Base-by-base conservation (phyloP, 2,329 filamentous ascomycete genomes). In the Ophiocordyceps robertsii region DNA sequence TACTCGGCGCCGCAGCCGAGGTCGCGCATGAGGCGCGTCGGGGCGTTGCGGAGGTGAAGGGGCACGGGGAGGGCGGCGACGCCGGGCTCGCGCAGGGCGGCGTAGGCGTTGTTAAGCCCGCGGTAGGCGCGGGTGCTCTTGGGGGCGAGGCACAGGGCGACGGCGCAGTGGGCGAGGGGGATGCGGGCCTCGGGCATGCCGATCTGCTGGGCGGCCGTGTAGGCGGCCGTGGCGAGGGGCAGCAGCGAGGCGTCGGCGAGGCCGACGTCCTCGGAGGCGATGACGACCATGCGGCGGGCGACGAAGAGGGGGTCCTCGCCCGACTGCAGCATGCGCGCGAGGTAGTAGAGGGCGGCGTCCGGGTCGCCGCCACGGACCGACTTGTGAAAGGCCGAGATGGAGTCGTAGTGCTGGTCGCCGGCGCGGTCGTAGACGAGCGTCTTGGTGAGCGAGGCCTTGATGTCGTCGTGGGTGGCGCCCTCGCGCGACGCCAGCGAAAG, bases 351-450 rank as follows among this genome's bases (percentile, higher is more conserved):
- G 0, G 90, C 75, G 0, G 90, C 92, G 59, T 96, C 84, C 0
- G 90, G 63, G 55, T 95, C 82, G 43, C 79, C 83, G 35, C 92
- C 92, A 38, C 92, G 83, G 10, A 96, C 81, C 3, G 88, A 88
- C 56, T 98, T 98, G 72, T 96, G 92, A 53, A 96, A 92, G 29
- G 92, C 92, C 1, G 86, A 94, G 55, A 98, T 96, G 42, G 85
- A 92, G 58, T 98, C 90, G 66, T 96, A 98, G 64, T 96, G 92
- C 59, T 95, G 87, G 62, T 98, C 92, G 41, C 92, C 90, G 0
- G 84, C 85, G 43, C 92, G 80, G 61, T 98, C 92, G 63, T 96
- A 96, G 13, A 96, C 88, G 2, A 96, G 70, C 0, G 90, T 96
- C 57, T 89, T 89, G 3, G 90, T 96, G 10, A 98, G 70, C 3